A percentile compares a stretch with the other conserved stretches of the same genome.
Conservation (phyloP, 768 basidiomycete genomes). For the Podaxis sp. region DNA sequence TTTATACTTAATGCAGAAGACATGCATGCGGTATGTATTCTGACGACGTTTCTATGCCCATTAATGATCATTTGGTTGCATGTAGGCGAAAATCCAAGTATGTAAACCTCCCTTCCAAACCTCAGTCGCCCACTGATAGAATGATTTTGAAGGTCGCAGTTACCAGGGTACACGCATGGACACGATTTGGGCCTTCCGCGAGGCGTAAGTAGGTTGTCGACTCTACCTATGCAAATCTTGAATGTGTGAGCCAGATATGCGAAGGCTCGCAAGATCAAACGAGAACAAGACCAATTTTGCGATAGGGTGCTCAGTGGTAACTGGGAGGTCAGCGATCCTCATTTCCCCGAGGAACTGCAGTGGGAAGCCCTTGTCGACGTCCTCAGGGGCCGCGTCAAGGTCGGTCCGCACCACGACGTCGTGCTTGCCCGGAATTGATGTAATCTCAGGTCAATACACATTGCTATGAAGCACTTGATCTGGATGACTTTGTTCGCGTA, state of each 20-base stretch:
- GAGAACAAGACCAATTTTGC: slow-evolving; percentile 70
- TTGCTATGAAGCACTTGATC: slow-evolving; percentile 64
- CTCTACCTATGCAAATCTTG: background rate
- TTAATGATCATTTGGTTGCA: background rate
- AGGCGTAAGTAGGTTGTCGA: slow-evolving; percentile 43
- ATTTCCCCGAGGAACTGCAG: slow-evolving; percentile 70
- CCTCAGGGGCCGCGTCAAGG: slow-evolving; percentile 75
- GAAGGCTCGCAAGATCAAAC: slow-evolving; percentile 64
- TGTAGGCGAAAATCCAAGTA: slow-evolving; percentile 58
- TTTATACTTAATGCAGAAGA: slow-evolving; percentile 27
- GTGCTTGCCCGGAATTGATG: background rate
- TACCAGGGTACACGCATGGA: slow-evolving; percentile 64
- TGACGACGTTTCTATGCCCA: background rate
- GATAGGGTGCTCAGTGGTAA: slow-evolving; percentile 37
- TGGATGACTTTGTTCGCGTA: slow-evolving; percentile 71
- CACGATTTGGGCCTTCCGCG: slow-evolving; percentile 64
- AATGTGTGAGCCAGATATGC: slow-evolving; percentile 43
- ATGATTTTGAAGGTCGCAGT: slow-evolving; percentile 26
- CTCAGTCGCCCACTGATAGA: background rate
- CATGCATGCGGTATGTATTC: slow-evolving; percentile 54
- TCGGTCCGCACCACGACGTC: slow-evolving; percentile 21
- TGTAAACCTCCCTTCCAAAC: slow-evolving; percentile 15
- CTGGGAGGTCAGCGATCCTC: slow-evolving; percentile 47
- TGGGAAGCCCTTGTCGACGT: slow-evolving; percentile 83
- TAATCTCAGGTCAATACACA: slow-evolving; percentile 48